Base-by-base conservation (phyloP, 176 grass and related monocot genomes). In the Aegilops umbellulata region DNA sequence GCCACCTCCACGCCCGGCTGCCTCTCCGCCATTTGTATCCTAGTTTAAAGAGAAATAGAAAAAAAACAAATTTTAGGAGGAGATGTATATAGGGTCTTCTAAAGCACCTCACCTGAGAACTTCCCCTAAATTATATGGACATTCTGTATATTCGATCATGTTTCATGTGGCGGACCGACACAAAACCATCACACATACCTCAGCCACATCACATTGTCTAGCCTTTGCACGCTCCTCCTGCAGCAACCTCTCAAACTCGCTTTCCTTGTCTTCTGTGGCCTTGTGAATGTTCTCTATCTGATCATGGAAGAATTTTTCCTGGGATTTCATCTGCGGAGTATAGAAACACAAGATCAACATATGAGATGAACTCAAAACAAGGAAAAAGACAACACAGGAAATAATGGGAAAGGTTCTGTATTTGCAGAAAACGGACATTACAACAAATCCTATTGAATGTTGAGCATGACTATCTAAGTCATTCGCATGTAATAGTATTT, bases 241-340 rank as follows among this genome's bases (percentile, higher is more conserved):
- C 77, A 96, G 64, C 84, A 89, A 84, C 65, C 77, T 90, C 75
- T 99, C 93, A 81, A 91, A 99, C 4, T 26, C 73, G 19, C 41
- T 83, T 90, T 91, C 92, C 74, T 98, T 95, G 42, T 88, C 92
- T 36, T 99, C 94, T 72, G 79, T 92, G 8, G 75, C 82, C 70
- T 91, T 80, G 61, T 96, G 94, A 92, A 99, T 79, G 57, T 58
- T 68, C 13, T 93, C 94, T 38, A 96, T 99, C 83, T 95, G 94
- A 17, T 83, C 90, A 66, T 94, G 93, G 60, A 98, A 98, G 83
- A 96, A 96, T 2, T 78, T 57, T 42, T 99, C 97, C 82, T 94
- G 94, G 41, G 57, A 86, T 30, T 95, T 91, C 97, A 99, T 96
- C 97, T 98, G 76, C 39, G 74, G 85, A 81, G 41, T 39, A 82